A percentile compares a stretch with the other conserved stretches of the same genome.
phyloP scores from a whole-genome alignment of 2,329 filamentous ascomycete genomes.

The Spiromastix sp. region DNA sequence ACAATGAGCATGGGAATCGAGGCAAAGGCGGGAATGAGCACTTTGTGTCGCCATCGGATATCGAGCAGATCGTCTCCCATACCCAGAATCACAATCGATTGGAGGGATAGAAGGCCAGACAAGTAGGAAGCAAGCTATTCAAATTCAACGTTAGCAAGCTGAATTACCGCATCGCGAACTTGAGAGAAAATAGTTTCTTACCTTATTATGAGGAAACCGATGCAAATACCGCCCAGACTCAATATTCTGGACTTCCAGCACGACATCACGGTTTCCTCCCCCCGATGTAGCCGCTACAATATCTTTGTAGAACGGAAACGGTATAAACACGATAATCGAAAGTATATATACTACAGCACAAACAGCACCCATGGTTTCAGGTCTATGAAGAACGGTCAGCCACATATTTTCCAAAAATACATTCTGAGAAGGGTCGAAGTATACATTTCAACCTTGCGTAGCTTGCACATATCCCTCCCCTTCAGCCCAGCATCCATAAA shows the following conservation, averaged over 20 bases:
- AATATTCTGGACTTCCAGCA: conserved; percentile 60
- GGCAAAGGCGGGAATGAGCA: conserved; percentile 91
- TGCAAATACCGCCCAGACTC: conserved; percentile 80
- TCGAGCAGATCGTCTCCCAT: conserved; percentile 95
- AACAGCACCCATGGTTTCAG: conserved; percentile 92
- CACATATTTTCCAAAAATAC: background rate
- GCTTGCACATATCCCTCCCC: conserved; percentile 78
- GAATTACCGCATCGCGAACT: background rate
- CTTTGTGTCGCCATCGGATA: conserved; percentile 97
- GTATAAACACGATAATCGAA: conserved; percentile 81
- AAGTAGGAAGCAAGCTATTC: conserved; percentile 81
- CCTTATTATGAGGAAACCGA: conserved; percentile 89
- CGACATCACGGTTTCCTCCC: conserved; percentile 81
- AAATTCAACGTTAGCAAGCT: background rate
- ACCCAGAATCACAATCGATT: conserved; percentile 81
- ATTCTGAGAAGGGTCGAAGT: conserved; percentile 14
- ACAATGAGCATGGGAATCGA: conserved; percentile 88
- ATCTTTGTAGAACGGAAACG: conserved; percentile 96
- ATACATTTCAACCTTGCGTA: conserved; percentile 63
- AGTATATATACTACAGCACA: conserved; percentile 89
- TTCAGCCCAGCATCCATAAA: conserved; percentile 85
- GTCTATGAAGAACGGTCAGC: conserved; percentile 38
- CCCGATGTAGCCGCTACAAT: conserved; percentile 92
- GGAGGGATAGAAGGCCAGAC: conserved; percentile 84
- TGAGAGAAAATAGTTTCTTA: conserved; percentile 24